These are phyloP conservation scores for Coffea eugenioides DNA, from an alignment of 257 asterid genomes.

Conservation along the genomic window DNA sequence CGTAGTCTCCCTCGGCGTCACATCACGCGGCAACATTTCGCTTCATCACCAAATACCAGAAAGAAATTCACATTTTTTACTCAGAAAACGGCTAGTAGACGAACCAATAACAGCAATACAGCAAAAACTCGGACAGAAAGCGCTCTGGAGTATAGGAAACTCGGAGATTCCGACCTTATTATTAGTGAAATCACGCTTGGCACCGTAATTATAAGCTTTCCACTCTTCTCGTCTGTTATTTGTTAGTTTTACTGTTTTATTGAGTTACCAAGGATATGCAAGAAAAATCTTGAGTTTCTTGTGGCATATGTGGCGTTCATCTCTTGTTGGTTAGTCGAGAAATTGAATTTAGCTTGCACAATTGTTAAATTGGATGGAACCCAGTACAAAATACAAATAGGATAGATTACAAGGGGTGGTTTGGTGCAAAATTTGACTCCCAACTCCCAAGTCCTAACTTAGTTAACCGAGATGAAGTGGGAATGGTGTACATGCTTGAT, in stretches of 20 bases:
- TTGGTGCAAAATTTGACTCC: background rate
- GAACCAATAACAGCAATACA: slow-evolving; percentile 13
- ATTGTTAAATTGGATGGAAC: background rate
- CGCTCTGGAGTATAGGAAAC: slow-evolving; percentile 60
- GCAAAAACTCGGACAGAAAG: slow-evolving; percentile 29
- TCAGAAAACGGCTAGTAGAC: slow-evolving; percentile 27
- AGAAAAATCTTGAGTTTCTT: background rate
- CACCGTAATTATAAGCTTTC: slow-evolving; percentile 48
- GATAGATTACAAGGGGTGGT: background rate
- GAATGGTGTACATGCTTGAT: too few relatives aligned
- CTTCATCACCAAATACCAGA: background rate
- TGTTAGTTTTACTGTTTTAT: background rate
- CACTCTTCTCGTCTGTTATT: background rate
- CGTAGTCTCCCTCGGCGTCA: slow-evolving; percentile 9
- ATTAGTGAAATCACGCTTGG: slow-evolving; percentile 90
- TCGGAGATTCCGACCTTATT: slow-evolving; percentile 83
- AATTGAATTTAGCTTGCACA: background rate
- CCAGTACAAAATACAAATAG: background rate
- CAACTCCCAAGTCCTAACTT: background rate
- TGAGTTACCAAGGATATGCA: background rate
- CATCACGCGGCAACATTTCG: slow-evolving; percentile 20
- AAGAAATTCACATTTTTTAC: background rate
- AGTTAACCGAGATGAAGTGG: too few relatives aligned
- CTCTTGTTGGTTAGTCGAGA: background rate
- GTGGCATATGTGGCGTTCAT: background rate